Percentiles rank a stretch among this genome's conserved stretches.
These are phyloP conservation scores for Fusarium sublunatum DNA, from an alignment of 2,329 filamentous ascomycete genomes.

Conservation along the genomic window DNA sequence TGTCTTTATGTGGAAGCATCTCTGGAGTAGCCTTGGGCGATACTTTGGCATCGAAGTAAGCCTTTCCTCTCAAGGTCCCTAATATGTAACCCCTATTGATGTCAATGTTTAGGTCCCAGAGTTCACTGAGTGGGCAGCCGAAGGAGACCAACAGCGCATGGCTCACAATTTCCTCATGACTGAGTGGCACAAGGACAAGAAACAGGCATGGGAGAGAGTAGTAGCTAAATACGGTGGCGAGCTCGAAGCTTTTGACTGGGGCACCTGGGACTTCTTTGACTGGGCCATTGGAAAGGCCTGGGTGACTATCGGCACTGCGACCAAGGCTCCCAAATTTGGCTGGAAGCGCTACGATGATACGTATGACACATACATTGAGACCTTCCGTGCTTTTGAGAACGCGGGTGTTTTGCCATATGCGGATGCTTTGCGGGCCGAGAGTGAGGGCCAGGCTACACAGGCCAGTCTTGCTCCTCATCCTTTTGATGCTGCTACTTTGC, in stretches of 20 bases:
- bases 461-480: slow-evolving; percentile 17
- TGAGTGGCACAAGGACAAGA: slow-evolving; percentile 34
- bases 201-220: slow-evolving; percentile 29
- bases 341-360: slow-evolving; percentile 35
- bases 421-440: not conserved
- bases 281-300: slow-evolving; percentile 37
- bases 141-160: slow-evolving; percentile 30
- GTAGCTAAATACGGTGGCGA: slow-evolving; percentile 30
- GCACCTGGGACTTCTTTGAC: slow-evolving; percentile 38
- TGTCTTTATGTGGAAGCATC: slow-evolving; percentile 28
- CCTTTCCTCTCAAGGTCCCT: not conserved
- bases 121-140: slow-evolving; percentile 23
- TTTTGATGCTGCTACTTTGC: slow-evolving; percentile 9
- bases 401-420: slow-evolving; percentile 27
- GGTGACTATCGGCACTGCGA: slow-evolving; percentile 23
- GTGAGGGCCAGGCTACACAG: not conserved
- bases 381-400: slow-evolving; percentile 35
- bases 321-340: slow-evolving; percentile 36
- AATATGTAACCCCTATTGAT: not conserved
- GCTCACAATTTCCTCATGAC: slow-evolving; percentile 31
- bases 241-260: slow-evolving; percentile 31
- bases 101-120: slow-evolving; percentile 12
- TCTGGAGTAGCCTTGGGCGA: slow-evolving; percentile 8
- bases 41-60: slow-evolving; percentile 24
- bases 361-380: slow-evolving; percentile 32